Base-by-base conservation (phyloP, 2,329 filamentous ascomycete genomes). In the Metarhizium robertsii region DNA sequence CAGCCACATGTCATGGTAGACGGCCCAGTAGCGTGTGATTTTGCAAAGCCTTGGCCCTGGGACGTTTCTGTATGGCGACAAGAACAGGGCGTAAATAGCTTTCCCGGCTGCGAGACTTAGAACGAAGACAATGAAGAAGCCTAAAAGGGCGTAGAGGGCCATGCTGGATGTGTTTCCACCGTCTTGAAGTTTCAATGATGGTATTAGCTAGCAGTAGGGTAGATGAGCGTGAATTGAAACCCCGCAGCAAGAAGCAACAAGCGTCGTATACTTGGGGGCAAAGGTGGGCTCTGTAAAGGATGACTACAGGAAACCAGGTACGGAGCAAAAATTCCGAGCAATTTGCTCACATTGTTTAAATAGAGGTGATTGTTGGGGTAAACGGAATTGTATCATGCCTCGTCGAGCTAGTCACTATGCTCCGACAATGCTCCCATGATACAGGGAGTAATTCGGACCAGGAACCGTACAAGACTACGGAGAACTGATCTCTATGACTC, bases 1-100 rank as follows among this genome's bases (percentile, higher is more conserved):
- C 13, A 56, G 40, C 55, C 55, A 46, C 18, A 47, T n/a, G 11
- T 56, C 55, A 40, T 56, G 55, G 20, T 50, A 53, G 11, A 53
- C 47, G 38, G 47, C 29, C 45, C 46, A 56, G 32, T 53, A 53
- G 6, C 55, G 55, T 13, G 51, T 56, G 18, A 56, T 50, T 25
- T 56, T 53, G 47, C 55, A 53, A 10, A 56, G 51, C 13, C 18
- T 36, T 11, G 55, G 55, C 11, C 55, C 55, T 1, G 55, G 55
- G 20, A 56, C 30, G 11, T 53, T 36, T 47, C 34, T 50, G 11
- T 53, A 53, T 8, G 50, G 50, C 30, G 55, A 56, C 29, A 29
- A 47, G 20, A 45, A 56, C 7, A 56, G 25, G 30, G 55, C 50
- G 36, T 55, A 53, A n/a, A 53, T 30, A 20, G 53, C 32, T 50